Evolutionary conservation across 2,329 filamentous ascomycete genomes (phyloP).

Genomic region (Pyricularia pennisetigena): DNA sequence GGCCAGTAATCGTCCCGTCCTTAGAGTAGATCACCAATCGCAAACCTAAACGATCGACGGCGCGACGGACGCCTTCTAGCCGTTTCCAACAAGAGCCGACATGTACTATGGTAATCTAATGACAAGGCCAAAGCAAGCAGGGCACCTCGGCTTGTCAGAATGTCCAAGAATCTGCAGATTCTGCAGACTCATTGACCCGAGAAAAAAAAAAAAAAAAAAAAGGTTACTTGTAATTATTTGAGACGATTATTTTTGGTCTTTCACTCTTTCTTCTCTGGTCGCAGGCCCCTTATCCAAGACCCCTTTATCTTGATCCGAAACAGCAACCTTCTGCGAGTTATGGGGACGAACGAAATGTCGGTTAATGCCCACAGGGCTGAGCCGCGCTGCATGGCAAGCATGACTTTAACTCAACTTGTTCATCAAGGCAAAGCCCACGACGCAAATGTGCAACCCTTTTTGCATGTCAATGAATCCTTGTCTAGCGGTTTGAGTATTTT

Average conservation of each 20-base stretch:
- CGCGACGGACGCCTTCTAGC: not conserved
- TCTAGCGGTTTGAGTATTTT: not conserved
- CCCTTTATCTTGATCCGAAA: not conserved
- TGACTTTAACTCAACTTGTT: not conserved
- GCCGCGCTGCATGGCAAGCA: not conserved
- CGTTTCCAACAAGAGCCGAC: not conserved
- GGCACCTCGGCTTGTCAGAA: not conserved
- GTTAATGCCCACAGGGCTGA: not conserved
- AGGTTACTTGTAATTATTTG: too few species aligned
- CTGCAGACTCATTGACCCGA: too few species aligned
- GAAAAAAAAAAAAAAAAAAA: too few species aligned
- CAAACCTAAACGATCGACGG: not conserved
- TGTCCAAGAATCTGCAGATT: not conserved
- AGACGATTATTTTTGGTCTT: not conserved
- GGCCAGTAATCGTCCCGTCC: not conserved
- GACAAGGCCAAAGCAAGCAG: not conserved
- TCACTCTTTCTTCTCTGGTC: not conserved
- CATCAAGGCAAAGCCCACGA: not conserved
- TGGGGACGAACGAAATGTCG: not conserved
- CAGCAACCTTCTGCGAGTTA: not conserved
- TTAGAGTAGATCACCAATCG: not conserved
- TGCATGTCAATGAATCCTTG: not conserved
- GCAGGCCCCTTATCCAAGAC: not conserved
- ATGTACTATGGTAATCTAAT: not conserved
- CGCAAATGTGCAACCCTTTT: not conserved